A percentile compares a stretch with the other conserved stretches of the same genome.
These are phyloP conservation scores for Phialocephala sp. DNA, from an alignment of 2,329 filamentous ascomycete species.

Conservation along the genomic window DNA sequence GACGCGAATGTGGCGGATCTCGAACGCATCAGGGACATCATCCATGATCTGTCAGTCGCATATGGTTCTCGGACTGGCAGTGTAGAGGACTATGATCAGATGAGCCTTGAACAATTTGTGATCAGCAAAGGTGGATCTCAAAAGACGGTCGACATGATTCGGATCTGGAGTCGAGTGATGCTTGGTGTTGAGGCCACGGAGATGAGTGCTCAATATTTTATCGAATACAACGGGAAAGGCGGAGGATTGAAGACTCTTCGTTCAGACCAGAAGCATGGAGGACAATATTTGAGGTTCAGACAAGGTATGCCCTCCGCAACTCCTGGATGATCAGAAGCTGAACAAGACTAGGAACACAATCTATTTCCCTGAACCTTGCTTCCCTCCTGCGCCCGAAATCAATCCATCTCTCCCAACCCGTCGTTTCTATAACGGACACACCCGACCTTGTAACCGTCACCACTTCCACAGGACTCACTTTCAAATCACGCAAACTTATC, in stretches of 20 bases:
- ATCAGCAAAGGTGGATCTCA: slow-evolving; percentile 41
- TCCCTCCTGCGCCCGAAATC: slow-evolving; percentile 22
- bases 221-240: slow-evolving; percentile 60
- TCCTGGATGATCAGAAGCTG: neutral
- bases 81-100: slow-evolving; percentile 29
- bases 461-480: slow-evolving; percentile 14
- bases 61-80: slow-evolving; percentile 30
- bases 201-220: slow-evolving; percentile 57
- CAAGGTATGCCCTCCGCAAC: slow-evolving; percentile 20
- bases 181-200: slow-evolving; percentile 56
- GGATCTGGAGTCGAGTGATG: slow-evolving; percentile 55
- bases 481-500: slow-evolving; percentile 46
- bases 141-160: slow-evolving; percentile 46
- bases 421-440: slow-evolving; percentile 18
- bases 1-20: slow-evolving; percentile 23
- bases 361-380: slow-evolving; percentile 26
- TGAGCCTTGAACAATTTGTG: slow-evolving; percentile 49
- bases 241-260: slow-evolving; percentile 58
- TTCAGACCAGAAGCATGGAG: slow-evolving; percentile 58
- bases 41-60: slow-evolving; percentile 33
- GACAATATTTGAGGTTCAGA: slow-evolving; percentile 37
- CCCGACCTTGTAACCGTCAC: slow-evolving; percentile 18
- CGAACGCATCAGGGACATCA: slow-evolving; percentile 28
- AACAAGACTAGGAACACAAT: slow-evolving; percentile 27
- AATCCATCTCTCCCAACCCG: slow-evolving; percentile 26